Evolutionary conservation across 2,329 filamentous ascomycete species (phyloP).

Genomic region (Penicillium sp.): DNA sequence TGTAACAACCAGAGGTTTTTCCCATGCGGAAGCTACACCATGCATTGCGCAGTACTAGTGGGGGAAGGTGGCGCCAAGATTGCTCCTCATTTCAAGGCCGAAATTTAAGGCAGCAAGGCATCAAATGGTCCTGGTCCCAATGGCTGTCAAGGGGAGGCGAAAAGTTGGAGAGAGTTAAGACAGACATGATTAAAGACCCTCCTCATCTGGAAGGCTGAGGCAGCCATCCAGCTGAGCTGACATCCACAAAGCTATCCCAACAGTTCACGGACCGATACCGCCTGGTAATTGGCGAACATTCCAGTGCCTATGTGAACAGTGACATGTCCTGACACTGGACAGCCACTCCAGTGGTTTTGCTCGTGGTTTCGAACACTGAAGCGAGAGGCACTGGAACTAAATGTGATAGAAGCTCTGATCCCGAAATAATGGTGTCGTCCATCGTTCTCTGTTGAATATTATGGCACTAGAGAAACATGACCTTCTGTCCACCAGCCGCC

Average conservation of each 20-base stretch:
- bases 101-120: slow-evolving; percentile 7
- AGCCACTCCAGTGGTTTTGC: no score
- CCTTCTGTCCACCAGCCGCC: neutral
- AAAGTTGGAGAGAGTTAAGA: neutral
- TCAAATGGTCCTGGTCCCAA: neutral
- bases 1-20: neutral
- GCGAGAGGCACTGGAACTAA: no score
- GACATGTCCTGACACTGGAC: neutral
- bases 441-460: no score
- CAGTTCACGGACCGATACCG: neutral
- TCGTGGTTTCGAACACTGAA: no score
- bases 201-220: no score
- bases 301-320: neutral
- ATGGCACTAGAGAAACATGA: neutral
- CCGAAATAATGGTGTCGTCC: no score
- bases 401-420: no score
- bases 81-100: neutral
- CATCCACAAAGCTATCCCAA: no score
- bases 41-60: slow-evolving; percentile 4
- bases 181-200: neutral
- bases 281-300: neutral
- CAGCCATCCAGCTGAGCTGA: no score
- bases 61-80: neutral
- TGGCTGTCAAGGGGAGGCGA: no score
- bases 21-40: neutral